These are phyloP conservation scores for Zea luxurians DNA, from an alignment of 176 grass and related monocot genomes.

Conservation along the genomic window DNA sequence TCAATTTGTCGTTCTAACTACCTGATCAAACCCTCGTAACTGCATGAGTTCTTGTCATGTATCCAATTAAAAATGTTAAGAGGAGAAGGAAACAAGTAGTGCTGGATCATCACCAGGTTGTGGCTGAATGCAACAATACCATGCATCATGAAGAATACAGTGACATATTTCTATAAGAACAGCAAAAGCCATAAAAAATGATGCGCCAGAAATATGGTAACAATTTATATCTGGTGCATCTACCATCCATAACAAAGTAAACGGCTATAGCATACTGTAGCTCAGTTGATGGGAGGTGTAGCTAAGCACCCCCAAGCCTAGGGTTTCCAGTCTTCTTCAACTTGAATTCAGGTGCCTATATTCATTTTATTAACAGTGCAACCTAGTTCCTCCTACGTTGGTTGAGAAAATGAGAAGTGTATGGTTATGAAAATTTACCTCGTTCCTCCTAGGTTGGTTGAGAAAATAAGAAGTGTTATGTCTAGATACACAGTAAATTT, in stretches of 20 bases:
- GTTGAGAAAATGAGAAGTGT: not conserved
- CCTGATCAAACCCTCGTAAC: conserved; percentile 6
- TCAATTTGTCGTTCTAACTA: conserved; percentile 26
- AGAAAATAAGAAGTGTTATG: too few relatives aligned
- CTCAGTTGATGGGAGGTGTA: not conserved
- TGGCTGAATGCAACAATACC: conserved; percentile 14
- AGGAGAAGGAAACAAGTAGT: conserved; percentile 4
- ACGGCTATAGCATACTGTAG: not conserved
- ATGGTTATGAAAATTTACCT: not conserved
- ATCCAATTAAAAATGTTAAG: conserved; percentile 21
- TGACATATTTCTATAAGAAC: not conserved
- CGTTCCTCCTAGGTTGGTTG: too few relatives aligned
- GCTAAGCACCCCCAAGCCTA: not conserved
- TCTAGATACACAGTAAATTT: too few relatives aligned
- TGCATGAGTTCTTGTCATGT: not conserved
- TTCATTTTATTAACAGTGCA: not conserved
- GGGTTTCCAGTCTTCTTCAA: not conserved
- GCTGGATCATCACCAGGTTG: conserved; percentile 1
- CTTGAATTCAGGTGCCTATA: not conserved
- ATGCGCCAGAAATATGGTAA: not conserved
- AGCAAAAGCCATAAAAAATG: conserved; percentile 7
- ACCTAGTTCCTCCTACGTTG: not conserved
- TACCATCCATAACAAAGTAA: conserved; percentile 15
- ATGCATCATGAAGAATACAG: conserved; percentile 11
- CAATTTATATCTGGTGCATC: not conserved